A percentile compares a stretch with the other conserved stretches of the same genome.
Evolutionary conservation across 768 basidiomycete species (phyloP).

Genomic region (Lentinus brumalis): DNA sequence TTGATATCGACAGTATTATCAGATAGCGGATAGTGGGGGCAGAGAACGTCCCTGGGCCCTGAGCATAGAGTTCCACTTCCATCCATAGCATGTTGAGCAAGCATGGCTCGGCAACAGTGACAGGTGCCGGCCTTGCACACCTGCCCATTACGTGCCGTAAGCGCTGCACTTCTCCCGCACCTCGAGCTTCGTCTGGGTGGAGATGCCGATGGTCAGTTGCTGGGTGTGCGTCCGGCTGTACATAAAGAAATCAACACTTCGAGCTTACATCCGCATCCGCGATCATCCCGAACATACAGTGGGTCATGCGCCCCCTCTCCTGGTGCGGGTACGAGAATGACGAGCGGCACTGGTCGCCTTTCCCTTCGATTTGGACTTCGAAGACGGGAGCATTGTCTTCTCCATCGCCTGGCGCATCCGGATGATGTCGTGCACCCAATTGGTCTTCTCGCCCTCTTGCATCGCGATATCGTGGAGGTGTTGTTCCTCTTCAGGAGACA

Average conservation of each 20-base stretch:
- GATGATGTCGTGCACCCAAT: constrained; percentile 71
- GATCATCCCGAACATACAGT: neutral
- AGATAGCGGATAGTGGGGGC: neutral
- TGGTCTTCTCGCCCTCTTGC: constrained; percentile 51
- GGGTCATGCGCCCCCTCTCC: constrained; percentile 1
- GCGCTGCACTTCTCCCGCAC: neutral
- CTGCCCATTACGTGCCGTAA: neutral
- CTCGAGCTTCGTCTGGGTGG: neutral
- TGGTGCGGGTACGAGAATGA: constrained; percentile 7
- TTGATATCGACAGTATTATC: neutral
- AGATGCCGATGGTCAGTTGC: neutral
- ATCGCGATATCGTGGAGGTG: constrained; percentile 52
- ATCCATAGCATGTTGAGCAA: neutral
- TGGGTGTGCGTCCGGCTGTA: neutral
- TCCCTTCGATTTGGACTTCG: constrained; percentile 2
- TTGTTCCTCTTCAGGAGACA: constrained; percentile 56
- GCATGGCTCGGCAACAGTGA: neutral
- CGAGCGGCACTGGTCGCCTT: constrained; percentile 7
- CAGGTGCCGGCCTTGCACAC: neutral
- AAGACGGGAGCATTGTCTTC: constrained; percentile 20
- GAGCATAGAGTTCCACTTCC: neutral
- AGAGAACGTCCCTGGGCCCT: neutral
- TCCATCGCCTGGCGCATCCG: constrained; percentile 36
- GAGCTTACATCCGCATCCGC: neutral
- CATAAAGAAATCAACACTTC: neutral